Base-by-base conservation (phyloP, 345 rosid species). In the Eucalyptus urophylla region DNA sequence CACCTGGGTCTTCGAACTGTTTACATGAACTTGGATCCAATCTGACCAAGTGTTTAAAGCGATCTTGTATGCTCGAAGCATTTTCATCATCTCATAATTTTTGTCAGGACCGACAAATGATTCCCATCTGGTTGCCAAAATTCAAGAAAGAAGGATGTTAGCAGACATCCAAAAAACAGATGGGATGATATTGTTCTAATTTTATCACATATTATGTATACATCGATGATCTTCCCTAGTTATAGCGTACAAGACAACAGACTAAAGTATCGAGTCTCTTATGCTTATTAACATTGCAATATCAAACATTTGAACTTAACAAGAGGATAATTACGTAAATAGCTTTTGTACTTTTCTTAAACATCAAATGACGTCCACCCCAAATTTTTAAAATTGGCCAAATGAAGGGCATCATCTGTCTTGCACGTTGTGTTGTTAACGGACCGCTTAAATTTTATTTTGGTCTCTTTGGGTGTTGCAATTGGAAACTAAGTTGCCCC, bases 1-100 rank as follows among this genome's bases (percentile, higher is more conserved):
- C 90, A 96, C 90, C n/a, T 92, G 94, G 89, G 99, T 98, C 43
- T 91, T 96, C 87, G 90, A 92, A 50, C 92, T 88, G 88, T 95
- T 92, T 58, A 96, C 92, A 43, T 96, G 95, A 87, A 94, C 91
- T 51, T 96, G 97, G 65, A 96, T 91, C 99, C 99, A 98, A 83
- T 94, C 92, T 11, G 99, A 92, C 95, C 99, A 92, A 53, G 99
- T 97, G 87, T 91, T 94, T 65, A 98, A 87, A 80, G 97, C 99
- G 95, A 96, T 95, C 92, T 93, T 94, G 88, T 95, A 96, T 8
- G 95, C 97, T 45, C 95, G 94, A 5, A 94, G 96, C 96, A 96
- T 95, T 88, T 88, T 88, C 89, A 97, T 93, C 87, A 93, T 95
- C 91, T 97, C 96, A 88, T 93, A 94, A 62, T 94, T 91, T 90